phyloP scores from a whole-genome alignment of 176 grass and related monocot genomes.

The Hyparrhenia diplandra region DNA sequence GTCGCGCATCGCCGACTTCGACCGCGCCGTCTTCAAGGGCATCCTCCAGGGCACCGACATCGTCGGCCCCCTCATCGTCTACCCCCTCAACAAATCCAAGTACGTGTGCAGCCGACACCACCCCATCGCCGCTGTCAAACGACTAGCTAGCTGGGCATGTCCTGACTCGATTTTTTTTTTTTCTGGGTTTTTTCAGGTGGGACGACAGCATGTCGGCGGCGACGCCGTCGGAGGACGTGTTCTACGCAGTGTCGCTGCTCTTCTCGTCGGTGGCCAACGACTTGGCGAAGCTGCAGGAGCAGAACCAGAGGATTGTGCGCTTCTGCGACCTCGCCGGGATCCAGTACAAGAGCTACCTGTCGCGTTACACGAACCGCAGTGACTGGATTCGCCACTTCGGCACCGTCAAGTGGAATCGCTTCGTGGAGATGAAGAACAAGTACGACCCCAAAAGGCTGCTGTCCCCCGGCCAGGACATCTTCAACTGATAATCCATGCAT shows the following conservation, averaged over 20 bases:
- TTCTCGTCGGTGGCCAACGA: slow-evolving; percentile 38
- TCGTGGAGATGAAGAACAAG: slow-evolving; percentile 63
- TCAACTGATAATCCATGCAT: slow-evolving; percentile 16
- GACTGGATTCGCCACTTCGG: slow-evolving; percentile 80
- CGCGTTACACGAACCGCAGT: slow-evolving; percentile 28
- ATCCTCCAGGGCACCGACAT: slow-evolving; percentile 49
- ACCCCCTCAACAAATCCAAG: slow-evolving; percentile 72
- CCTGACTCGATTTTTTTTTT: neutral
- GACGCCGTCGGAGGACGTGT: slow-evolving; percentile 70
- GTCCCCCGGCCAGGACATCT: slow-evolving; percentile 77
- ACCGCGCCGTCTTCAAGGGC: slow-evolving; percentile 56
- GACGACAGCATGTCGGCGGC: slow-evolving; percentile 59
- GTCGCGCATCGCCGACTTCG: slow-evolving; percentile 68
- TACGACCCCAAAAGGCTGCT: slow-evolving; percentile 78
- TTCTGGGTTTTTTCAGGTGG: slow-evolving; percentile 47
- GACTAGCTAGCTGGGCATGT: neutral
- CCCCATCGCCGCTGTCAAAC: too few species aligned
- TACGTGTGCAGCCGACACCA: slow-evolving; percentile 12
- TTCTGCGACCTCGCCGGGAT: slow-evolving; percentile 61
- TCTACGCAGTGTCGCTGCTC: slow-evolving; percentile 70
- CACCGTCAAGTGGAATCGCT: slow-evolving; percentile 44
- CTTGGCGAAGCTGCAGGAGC: slow-evolving; percentile 31
- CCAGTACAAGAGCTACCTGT: slow-evolving; percentile 66
- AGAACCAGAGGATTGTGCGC: slow-evolving; percentile 58
- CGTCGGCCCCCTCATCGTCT: slow-evolving; percentile 52